A percentile compares a stretch with the other conserved stretches of the same genome.
Evolutionary conservation across 2,329 filamentous ascomycete genomes (phyloP).

Genomic region (Didymella keratinophila): DNA sequence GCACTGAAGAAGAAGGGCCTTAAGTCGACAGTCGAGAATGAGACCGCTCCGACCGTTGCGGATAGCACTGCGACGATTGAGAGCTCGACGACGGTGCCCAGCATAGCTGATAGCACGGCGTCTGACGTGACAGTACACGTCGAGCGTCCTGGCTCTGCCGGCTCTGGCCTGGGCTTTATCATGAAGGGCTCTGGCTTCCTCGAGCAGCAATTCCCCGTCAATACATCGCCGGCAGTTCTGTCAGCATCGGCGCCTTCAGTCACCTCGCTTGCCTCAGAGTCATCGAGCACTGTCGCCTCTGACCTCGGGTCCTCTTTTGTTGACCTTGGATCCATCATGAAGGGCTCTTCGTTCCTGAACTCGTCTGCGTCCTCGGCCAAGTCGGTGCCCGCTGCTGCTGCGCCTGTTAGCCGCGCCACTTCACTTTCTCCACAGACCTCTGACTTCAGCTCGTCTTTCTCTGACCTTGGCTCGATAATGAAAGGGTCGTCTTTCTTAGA

Average conservation of each 20-base stretch:
- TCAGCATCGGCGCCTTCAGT: conserved; percentile 1
- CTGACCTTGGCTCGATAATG: conserved; percentile 35
- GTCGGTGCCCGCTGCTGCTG: neutral
- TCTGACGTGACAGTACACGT: conserved; percentile 25
- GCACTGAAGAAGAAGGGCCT: conserved; percentile 60
- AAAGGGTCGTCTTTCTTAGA: conserved; percentile 36
- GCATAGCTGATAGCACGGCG: conserved; percentile 22
- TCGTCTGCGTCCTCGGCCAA: conserved; percentile 8
- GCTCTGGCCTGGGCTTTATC: conserved; percentile 34
- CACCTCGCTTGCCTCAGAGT: neutral
- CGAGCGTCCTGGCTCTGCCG: conserved; percentile 20
- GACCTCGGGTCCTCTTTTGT: conserved; percentile 17
- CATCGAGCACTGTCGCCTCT: conserved; percentile 7
- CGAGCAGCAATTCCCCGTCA: neutral
- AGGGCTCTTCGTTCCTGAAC: conserved; percentile 33
- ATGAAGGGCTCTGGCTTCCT: conserved; percentile 38
- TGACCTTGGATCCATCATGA: conserved; percentile 36
- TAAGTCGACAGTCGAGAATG: conserved; percentile 20
- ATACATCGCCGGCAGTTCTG: neutral
- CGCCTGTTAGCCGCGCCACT: neutral
- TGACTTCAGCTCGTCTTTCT: conserved; percentile 11
- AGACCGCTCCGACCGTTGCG: conserved; percentile 10
- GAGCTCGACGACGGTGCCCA: conserved; percentile 3
- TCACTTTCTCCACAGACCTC: neutral
- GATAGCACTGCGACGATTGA: conserved; percentile 14